Evolutionary conservation across 192 early-diverging fungal species (phyloP).

Genomic region (Funneliformis mosseae): DNA sequence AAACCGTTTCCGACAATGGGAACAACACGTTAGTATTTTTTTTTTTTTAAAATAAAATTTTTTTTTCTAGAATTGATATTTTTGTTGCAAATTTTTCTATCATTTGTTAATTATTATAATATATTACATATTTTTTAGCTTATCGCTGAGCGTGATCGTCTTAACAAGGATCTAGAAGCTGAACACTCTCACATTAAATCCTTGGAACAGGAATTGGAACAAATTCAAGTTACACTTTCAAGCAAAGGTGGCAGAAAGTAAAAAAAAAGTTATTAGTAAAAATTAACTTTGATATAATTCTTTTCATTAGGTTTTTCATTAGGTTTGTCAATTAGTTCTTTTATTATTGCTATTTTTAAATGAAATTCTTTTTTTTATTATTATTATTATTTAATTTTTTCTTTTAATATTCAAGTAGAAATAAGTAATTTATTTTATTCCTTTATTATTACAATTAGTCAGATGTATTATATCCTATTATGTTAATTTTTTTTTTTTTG

Average conservation of each 20-base stretch:
- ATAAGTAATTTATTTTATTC: neutral
- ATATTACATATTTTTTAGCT: constrained; percentile 47
- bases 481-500: neutral
- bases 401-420: neutral
- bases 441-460: neutral
- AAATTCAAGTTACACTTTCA: constrained; percentile 44
- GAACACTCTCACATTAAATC: constrained; percentile 93
- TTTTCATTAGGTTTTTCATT: neutral
- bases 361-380: neutral
- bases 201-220: constrained; percentile 82
- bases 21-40: constrained; percentile 68
- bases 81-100: neutral
- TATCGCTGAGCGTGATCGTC: constrained; percentile 95
- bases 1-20: constrained; percentile 98
- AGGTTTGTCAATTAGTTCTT: neutral
- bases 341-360: too few species aligned
- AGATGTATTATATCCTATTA: neutral
- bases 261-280: constrained; percentile 1
- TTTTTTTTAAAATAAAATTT: neutral
- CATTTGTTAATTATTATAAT: neutral
- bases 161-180: constrained; percentile 98
- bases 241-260: constrained; percentile 40
- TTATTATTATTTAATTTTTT: neutral
- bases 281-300: neutral
- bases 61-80: too few species aligned